A percentile compares a stretch with the other conserved stretches of the same genome.
Evolutionary conservation across 495 filamentous ascomycete species (phyloP).

Genomic region (Penicillium coprophilum): DNA sequence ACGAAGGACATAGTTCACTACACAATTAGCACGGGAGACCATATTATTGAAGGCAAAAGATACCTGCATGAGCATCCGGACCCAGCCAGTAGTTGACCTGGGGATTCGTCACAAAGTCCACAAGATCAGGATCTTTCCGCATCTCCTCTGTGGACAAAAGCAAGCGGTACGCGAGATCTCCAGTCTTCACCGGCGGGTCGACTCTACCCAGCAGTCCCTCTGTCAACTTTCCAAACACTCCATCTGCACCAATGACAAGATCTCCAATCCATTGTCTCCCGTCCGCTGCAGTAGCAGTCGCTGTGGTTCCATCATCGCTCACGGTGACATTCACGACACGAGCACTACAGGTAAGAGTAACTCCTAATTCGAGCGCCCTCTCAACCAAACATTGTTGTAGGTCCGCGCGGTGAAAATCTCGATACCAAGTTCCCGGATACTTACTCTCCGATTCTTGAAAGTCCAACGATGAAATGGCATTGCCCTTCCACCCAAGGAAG

Average conservation of each 20-base stretch:
- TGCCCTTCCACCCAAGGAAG: slow-evolving; percentile 50
- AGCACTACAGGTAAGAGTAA: slow-evolving; percentile 43
- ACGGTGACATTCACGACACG: slow-evolving; percentile 43
- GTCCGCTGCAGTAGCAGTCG: slow-evolving; percentile 29
- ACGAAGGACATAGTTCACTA: slow-evolving; percentile 61
- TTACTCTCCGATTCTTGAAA: slow-evolving; percentile 44
- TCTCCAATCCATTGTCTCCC: slow-evolving; percentile 47
- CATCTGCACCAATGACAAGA: slow-evolving; percentile 59
- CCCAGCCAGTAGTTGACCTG: slow-evolving; percentile 73
- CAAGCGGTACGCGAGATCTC: slow-evolving; percentile 67
- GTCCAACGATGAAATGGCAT: slow-evolving; percentile 53
- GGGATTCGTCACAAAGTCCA: slow-evolving; percentile 50
- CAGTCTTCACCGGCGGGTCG: slow-evolving; percentile 54
- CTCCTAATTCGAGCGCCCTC: slow-evolving; percentile 53
- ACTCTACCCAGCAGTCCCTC: slow-evolving; percentile 38
- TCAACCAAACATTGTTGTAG: slow-evolving; percentile 53
- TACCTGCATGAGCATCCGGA: slow-evolving; percentile 56
- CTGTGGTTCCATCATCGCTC: slow-evolving; percentile 21
- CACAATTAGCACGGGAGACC: neutral
- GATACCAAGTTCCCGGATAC: slow-evolving; percentile 54
- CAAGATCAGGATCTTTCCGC: slow-evolving; percentile 51
- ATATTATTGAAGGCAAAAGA: neutral
- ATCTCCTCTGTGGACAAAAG: slow-evolving; percentile 51
- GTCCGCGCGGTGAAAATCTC: slow-evolving; percentile 61
- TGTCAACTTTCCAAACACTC: slow-evolving; percentile 50